These are phyloP conservation scores for Ogataea dorogensis DNA, from an alignment of 805 yeast genomes.

Conservation along the genomic window DNA sequence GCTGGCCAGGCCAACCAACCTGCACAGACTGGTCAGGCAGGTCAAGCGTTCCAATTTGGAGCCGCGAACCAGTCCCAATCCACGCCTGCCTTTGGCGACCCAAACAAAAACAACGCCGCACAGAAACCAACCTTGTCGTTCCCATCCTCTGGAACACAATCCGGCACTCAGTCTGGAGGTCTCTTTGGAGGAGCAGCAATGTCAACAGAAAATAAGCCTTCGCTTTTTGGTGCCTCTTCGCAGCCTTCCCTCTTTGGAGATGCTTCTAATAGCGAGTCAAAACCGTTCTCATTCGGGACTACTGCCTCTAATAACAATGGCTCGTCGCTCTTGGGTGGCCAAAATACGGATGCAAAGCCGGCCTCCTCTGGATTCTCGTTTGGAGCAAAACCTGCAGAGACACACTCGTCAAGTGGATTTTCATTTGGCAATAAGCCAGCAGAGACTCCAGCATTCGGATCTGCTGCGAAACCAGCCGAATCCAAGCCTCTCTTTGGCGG, in stretches of 20 bases:
- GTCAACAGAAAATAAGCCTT: slow-evolving; percentile 3
- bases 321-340: slow-evolving; percentile 15
- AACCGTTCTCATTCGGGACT: slow-evolving; percentile 15
- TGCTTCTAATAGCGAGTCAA: slow-evolving; percentile 6
- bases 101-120: slow-evolving; percentile 1
- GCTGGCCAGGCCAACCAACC: slow-evolving; percentile 3
- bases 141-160: slow-evolving; percentile 3
- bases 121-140: slow-evolving; percentile 19
- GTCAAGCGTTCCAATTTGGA: slow-evolving; percentile 10
- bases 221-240: slow-evolving; percentile 1
- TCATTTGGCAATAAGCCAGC: too few species aligned
- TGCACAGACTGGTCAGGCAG: slow-evolving; percentile 2
- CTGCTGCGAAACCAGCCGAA: slow-evolving; percentile 1
- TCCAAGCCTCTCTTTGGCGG: slow-evolving; percentile 1
- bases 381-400: slow-evolving; percentile 3
- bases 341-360: slow-evolving; percentile 16
- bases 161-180: too few species aligned
- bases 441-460: background rate
- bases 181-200: background rate
- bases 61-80: slow-evolving; percentile 5
- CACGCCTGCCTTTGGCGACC: slow-evolving; percentile 13
- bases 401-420: too few species aligned
- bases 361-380: slow-evolving; percentile 11
- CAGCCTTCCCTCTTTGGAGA: slow-evolving; percentile 23
- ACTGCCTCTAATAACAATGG: slow-evolving; percentile 1